Evolutionary conservation across 2,329 filamentous ascomycete species (phyloP).

Genomic region (Exophiala sideris): DNA sequence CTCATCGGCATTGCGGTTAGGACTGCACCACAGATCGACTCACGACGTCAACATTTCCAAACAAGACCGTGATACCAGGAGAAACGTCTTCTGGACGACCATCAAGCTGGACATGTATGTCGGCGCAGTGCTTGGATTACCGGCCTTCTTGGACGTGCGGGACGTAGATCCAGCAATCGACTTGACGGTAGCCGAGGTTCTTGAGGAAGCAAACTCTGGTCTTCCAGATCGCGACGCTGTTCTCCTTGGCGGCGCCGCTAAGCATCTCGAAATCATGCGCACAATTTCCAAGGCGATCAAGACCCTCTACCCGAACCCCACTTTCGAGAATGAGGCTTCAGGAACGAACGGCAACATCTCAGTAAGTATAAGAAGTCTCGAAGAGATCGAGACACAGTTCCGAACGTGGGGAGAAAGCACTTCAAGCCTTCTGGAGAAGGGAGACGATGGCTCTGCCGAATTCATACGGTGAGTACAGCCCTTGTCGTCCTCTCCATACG

Average conservation of each 20-base stretch:
- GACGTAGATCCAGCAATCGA: constrained; percentile 16
- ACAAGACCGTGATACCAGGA: constrained; percentile 8
- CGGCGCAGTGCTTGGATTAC: constrained; percentile 19
- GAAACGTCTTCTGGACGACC: constrained; percentile 19
- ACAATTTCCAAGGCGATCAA: constrained; percentile 17
- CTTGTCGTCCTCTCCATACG: not conserved
- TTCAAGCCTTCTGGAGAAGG: constrained; percentile 3
- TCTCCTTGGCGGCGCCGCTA: constrained; percentile 16
- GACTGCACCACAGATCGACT: constrained; percentile 18
- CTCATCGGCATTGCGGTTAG: constrained; percentile 18
- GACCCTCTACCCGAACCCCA: constrained; percentile 19
- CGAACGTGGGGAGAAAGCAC: constrained; percentile 16
- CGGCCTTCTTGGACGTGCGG: constrained; percentile 18
- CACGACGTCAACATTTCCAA: constrained; percentile 8
- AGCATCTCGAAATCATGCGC: constrained; percentile 19
- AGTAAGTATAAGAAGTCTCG: too few relatives aligned
- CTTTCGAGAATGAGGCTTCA: constrained; percentile 1
- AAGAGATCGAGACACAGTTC: constrained; percentile 18
- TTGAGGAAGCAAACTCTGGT: too few relatives aligned
- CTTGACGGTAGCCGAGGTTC: too few relatives aligned
- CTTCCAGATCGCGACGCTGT: too few relatives aligned
- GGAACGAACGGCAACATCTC: too few relatives aligned
- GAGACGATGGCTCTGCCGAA: too few relatives aligned
- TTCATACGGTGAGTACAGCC: not conserved
- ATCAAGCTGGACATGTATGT: constrained; percentile 25